Base-by-base conservation (phyloP, 225 moss, liverwort and hornwort species). In the Ulota crispa region DNA sequence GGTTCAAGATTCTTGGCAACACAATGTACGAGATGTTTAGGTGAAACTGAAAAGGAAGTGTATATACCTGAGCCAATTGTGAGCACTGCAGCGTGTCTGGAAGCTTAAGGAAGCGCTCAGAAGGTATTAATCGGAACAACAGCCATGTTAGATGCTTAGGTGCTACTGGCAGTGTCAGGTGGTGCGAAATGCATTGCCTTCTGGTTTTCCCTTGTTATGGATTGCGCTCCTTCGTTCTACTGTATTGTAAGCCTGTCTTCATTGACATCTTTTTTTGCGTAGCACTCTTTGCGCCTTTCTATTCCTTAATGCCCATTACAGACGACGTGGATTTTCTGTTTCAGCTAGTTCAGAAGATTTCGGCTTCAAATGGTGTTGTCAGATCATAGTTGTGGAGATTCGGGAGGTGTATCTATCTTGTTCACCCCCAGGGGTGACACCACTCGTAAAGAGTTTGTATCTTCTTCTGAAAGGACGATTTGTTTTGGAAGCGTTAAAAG, bases 1-100 rank as follows among this genome's bases (percentile, higher is more conserved):
- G 68, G 83, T 87, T 88, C 55, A 74, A 80, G 42, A 63, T 83
- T 42, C 76, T 81, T 31, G 85, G 75, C 42, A 75, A 83, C 69
- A 53, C 55, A 63, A 63, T 83, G 53, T 75, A 75, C 64, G 70
- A 85, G 55, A 65, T 71, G 50, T 83, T 15, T 11, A 18, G 80
- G 82, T 57, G 70, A 66, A 47, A 68, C 64, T 68, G 84, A 54
- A 59, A 62, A 73, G 73, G 76, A 76, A n/a, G 21, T 76, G 47
- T 42, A 13, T 1, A 75, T 43, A 7, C 73, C 68, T 50, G 76
- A 86, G 37, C 64, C 83, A 63, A 62, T 64, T 9, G 37, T 73
- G 66, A 82, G 64, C 62, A 62, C 66, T 52, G 82, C 47, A 43
- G 37, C 55, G 19, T 56, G 42, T 36, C 50, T 78, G 34, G 80